Conservation (phyloP, 306 rosid species). For the Phaseolus lunatus region DNA sequence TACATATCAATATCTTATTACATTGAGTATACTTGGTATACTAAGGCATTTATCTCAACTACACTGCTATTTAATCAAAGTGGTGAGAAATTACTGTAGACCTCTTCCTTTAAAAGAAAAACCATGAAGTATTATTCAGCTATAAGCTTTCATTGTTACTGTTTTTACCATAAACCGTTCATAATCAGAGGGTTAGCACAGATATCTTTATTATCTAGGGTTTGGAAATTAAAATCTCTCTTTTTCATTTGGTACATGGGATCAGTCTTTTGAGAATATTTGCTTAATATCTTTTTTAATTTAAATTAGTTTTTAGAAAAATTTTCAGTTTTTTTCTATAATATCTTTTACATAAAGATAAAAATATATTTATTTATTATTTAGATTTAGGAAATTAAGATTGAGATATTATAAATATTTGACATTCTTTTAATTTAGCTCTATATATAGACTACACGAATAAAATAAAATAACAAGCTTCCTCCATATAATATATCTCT, state of each 20-base stretch:
- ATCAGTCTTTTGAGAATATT: too few species aligned
- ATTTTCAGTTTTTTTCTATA: too few species aligned
- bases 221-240: constrained; percentile 37
- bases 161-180: constrained; percentile 16
- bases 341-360: too few species aligned
- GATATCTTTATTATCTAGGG: constrained; percentile 9
- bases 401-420: too few species aligned
- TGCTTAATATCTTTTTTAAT: too few species aligned
- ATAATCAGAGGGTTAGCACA: constrained; percentile 21
- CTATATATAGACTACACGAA: too few species aligned
- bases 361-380: too few species aligned
- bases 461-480: too few species aligned
- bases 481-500: too few species aligned
- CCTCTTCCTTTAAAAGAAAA: constrained; percentile 18
- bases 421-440: too few species aligned
- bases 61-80: constrained; percentile 21
- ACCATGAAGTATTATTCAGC: constrained; percentile 13
- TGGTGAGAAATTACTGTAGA: constrained; percentile 17
- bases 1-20: constrained; percentile 18
- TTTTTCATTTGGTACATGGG: constrained; percentile 9
- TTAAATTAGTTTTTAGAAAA: too few species aligned
- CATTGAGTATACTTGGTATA: constrained; percentile 10
- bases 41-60: constrained; percentile 31
- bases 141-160: constrained; percentile 9
- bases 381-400: too few species aligned